These are phyloP conservation scores for Pseudogymnoascus sp. DNA, from an alignment of 2,329 filamentous ascomycete species.

Conservation along the genomic window DNA sequence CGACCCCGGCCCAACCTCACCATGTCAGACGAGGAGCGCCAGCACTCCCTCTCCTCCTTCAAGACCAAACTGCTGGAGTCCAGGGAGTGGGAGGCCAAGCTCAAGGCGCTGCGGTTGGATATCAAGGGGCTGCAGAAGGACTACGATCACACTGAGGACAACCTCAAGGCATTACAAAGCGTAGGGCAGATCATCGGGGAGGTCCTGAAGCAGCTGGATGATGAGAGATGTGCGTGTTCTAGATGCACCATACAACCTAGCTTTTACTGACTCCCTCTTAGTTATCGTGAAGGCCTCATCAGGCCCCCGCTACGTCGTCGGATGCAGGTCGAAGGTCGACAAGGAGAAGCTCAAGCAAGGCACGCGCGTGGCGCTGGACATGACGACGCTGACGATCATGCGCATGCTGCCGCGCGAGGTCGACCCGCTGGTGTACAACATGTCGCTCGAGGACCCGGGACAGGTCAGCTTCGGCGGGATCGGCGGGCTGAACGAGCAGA, in stretches of 20 bases:
- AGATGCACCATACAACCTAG: neutral
- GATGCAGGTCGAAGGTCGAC: constrained; percentile 96
- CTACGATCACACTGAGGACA: constrained; percentile 95
- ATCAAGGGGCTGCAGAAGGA: constrained; percentile 94
- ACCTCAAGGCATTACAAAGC: constrained; percentile 98
- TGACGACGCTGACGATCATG: constrained; percentile 99
- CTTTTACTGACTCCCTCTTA: constrained; percentile 34
- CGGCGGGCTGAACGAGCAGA: constrained; percentile 95
- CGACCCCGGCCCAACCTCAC: neutral
- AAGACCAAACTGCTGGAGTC: constrained; percentile 83
- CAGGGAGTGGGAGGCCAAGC: constrained; percentile 96
- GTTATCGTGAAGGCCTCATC: constrained; percentile 98
- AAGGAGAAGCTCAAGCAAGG: constrained; percentile 96
- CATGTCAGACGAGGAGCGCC: constrained; percentile 43
- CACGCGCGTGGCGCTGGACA: constrained; percentile 92
- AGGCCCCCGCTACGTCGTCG: constrained; percentile 94
- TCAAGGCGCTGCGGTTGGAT: constrained; percentile 86
- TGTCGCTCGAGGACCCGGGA: constrained; percentile 96
- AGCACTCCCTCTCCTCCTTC: constrained; percentile 69
- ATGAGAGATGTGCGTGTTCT: constrained; percentile 78
- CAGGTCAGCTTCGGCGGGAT: constrained; percentile 98
- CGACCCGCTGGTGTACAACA: constrained; percentile 98
- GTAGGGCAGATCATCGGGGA: constrained; percentile 99
- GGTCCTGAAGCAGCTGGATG: constrained; percentile 96
- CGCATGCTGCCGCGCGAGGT: constrained; percentile 98